A percentile compares a stretch with the other conserved stretches of the same genome.
phyloP scores from a whole-genome alignment of 2,329 filamentous ascomycete genomes.

The Colletotrichum coccodes region DNA sequence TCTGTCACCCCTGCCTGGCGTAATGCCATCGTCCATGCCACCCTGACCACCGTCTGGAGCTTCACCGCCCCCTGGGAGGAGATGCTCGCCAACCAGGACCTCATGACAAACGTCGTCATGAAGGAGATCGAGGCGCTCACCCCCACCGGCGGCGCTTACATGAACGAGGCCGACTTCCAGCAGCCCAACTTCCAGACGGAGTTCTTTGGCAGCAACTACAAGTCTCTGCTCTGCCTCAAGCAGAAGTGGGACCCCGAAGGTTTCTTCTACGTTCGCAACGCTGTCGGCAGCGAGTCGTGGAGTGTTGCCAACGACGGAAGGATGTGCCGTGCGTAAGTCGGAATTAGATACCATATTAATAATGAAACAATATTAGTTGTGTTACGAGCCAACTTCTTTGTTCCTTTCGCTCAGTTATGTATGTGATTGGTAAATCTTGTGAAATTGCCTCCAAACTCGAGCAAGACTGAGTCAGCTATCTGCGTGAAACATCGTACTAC shows the following conservation, averaged over 20 bases:
- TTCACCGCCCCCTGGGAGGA: constrained; percentile 39
- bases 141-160: constrained; percentile 55
- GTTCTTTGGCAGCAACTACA: constrained; percentile 61
- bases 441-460: no score
- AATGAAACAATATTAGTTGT: background rate
- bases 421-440: no score
- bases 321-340: constrained; percentile 31
- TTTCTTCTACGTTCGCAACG: constrained; percentile 58
- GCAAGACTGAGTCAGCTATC: no score
- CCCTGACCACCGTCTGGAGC: constrained; percentile 41
- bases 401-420: no score
- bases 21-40: constrained; percentile 44
- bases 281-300: constrained; percentile 64
- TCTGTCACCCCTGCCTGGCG: constrained; percentile 56
- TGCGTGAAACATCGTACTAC: no score
- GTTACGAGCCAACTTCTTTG: no score
- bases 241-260: constrained; percentile 56
- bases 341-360: background rate
- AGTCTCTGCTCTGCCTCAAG: constrained; percentile 55
- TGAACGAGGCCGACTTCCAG: constrained; percentile 62
- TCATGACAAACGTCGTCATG: constrained; percentile 33
- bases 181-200: constrained; percentile 55
- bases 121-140: constrained; percentile 38
- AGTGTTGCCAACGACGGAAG: constrained; percentile 37
- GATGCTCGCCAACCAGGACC: constrained; percentile 43